Evolutionary conservation across 2,329 filamentous ascomycete species (phyloP).

Genomic region (Geoglossum cookeanum): DNA sequence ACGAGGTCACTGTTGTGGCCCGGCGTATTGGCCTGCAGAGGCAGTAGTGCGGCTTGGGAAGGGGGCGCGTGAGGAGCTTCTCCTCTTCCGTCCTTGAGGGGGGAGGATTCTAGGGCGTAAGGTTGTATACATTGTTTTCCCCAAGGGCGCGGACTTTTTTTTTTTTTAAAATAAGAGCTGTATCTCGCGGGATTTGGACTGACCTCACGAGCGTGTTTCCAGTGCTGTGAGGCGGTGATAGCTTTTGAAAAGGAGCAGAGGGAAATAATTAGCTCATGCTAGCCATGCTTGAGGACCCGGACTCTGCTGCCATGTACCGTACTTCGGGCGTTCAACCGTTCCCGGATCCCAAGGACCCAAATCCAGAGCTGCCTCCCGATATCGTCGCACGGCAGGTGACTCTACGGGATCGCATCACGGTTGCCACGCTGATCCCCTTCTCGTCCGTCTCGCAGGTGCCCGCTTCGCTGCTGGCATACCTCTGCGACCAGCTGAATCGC

Average conservation of each 20-base stretch:
- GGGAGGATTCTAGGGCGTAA: background rate
- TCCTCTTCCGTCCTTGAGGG: background rate
- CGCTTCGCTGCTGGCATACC: constrained; percentile 50
- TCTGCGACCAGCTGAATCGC: constrained; percentile 69
- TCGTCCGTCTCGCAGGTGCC: constrained; percentile 62
- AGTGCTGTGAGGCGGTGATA: background rate
- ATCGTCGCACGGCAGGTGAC: constrained; percentile 62
- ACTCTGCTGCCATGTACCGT: constrained; percentile 49
- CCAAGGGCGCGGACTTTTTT: background rate
- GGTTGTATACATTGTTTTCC: background rate
- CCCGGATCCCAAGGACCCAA: constrained; percentile 32
- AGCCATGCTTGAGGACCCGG: constrained; percentile 61
- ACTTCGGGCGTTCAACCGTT: constrained; percentile 47
- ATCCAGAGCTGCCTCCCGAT: constrained; percentile 44
- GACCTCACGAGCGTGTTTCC: background rate
- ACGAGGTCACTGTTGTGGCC: background rate
- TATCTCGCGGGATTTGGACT: background rate
- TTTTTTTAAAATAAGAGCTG: too few species aligned
- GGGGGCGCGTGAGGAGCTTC: background rate
- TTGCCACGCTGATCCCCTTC: constrained; percentile 70
- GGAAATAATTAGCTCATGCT: constrained; percentile 35
- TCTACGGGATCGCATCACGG: constrained; percentile 64
- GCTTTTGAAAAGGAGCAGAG: constrained; percentile 2
- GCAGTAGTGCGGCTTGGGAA: background rate
- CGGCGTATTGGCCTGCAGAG: background rate